Base-by-base conservation (phyloP, 352 stramenopile species). In the Ochromonadaceae sp. region DNA sequence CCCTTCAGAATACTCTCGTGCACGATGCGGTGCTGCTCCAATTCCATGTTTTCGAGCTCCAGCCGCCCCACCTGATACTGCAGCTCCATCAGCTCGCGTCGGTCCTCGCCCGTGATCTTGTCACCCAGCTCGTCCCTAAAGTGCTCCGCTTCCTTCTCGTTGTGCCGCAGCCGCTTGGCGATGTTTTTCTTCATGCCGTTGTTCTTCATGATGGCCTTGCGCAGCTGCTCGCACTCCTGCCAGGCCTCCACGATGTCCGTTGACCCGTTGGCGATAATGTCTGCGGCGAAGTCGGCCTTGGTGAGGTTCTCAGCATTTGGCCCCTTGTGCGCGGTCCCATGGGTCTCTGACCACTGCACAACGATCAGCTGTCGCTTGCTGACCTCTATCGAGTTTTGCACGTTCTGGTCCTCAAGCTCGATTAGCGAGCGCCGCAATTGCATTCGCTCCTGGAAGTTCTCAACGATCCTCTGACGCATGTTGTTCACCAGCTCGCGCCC, bases 11-110 rank as follows among this genome's bases (percentile, higher is more conserved):
- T 69, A 38, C 52, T 70, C 26, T 79, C 73, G 49, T 83, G 75
- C 26, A 83, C 70, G 25, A 81, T 80, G 31, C 72, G 62, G 14
- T 67, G 71, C 44, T 81, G 73, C 63, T 89, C 72, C 20, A 90
- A 73, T 66, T 91, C 77, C 77, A 89, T 86, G 50, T 94, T 94
- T 56, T 94, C 84, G 25, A 89, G 73, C 67, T 94, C 82, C 14
- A 93, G 73, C 42, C 28, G 31, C 15, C 52, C 52, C 50, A 38
- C 50, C 60, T 90, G 84, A 60, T 90, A 81, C 67, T 81, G 67
- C 30, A 81, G 65, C 50, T 70, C 70, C 69, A 81, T 75, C 22
- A 81, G 57, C 47, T 81, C 70, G 1, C 67, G 40, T 7, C 73
- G 58, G n/a, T 81, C 75, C 50, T 81, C 67, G 20, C 36, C 43